Evolutionary conservation across 1,139 yeast genomes (phyloP).

Genomic region (Saccharomyces hybrid): DNA sequence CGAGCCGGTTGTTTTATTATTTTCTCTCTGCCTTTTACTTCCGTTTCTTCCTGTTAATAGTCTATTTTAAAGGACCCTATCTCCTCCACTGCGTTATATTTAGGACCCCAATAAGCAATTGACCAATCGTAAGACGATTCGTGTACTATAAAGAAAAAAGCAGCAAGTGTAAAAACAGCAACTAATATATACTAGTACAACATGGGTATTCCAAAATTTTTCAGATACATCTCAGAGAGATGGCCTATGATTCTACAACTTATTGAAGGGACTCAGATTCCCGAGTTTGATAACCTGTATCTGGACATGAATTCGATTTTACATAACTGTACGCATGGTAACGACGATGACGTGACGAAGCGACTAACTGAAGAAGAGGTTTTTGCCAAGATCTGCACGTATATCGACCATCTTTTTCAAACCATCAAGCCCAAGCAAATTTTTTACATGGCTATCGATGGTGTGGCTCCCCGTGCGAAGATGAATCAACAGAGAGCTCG

Average conservation of each 20-base stretch:
- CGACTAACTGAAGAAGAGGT: conserved; percentile 84
- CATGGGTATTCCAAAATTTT: conserved; percentile 92
- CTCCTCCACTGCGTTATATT: too few species aligned
- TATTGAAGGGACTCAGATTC: conserved; percentile 76
- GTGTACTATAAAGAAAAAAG: neutral
- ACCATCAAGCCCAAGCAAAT: conserved; percentile 80
- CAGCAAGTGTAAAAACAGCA: neutral
- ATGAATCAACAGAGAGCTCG: conserved; percentile 99
- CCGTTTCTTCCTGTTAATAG: too few species aligned
- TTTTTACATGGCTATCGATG: conserved; percentile 97
- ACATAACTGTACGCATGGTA: conserved; percentile 86
- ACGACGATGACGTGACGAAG: conserved; percentile 52
- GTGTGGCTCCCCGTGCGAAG: conserved; percentile 98
- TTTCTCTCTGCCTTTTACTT: too few species aligned
- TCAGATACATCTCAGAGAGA: conserved; percentile 94
- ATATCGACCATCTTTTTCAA: conserved; percentile 87
- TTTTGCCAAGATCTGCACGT: conserved; percentile 86
- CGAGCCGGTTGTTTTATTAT: too few species aligned
- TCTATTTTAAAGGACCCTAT: too few species aligned
- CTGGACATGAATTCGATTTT: conserved; percentile 96
- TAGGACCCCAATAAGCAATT: neutral
- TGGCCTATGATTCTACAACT: conserved; percentile 95
- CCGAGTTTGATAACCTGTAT: conserved; percentile 91
- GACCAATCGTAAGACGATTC: neutral
- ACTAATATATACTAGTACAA: neutral